Evolutionary conservation across 768 basidiomycete genomes (phyloP).

Genomic region (Phaeotremella skinneri): DNA sequence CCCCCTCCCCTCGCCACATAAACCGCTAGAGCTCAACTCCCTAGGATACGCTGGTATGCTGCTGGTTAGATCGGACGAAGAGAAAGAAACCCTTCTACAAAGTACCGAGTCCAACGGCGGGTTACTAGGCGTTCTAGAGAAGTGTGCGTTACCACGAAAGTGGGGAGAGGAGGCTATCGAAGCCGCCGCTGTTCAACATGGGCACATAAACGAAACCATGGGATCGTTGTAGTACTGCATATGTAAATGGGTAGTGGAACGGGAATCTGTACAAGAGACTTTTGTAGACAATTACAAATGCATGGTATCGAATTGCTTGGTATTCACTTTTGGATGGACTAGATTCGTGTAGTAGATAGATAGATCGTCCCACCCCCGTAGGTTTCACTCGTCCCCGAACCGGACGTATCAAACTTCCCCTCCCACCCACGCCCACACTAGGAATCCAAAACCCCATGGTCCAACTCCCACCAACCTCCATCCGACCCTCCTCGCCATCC

Average conservation of each 20-base stretch:
- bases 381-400: no score
- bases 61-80: slow-evolving; percentile 76
- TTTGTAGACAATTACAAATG: background rate
- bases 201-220: slow-evolving; percentile 3
- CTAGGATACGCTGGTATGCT: slow-evolving; percentile 87
- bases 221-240: slow-evolving; percentile 9
- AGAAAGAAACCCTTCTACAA: slow-evolving; percentile 66
- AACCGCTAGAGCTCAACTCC: slow-evolving; percentile 69
- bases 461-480: slow-evolving; percentile 48
- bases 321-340: background rate
- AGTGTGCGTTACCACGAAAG: slow-evolving; percentile 43
- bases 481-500: slow-evolving; percentile 34
- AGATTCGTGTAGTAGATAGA: background rate
- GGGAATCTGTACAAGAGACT: background rate
- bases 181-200: slow-evolving; percentile 20
- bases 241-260: no score
- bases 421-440: slow-evolving; percentile 49
- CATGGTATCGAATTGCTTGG: background rate
- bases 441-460: slow-evolving; percentile 48
- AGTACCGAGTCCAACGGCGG: slow-evolving; percentile 45
- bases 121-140: slow-evolving; percentile 37
- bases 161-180: slow-evolving; percentile 44
- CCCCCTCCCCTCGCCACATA: slow-evolving; percentile 26
- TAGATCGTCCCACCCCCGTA: background rate
- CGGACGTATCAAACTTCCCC: slow-evolving; percentile 39